Conservation (phyloP, 495 filamentous ascomycete species). For the Massariosphaeria phaeospora region DNA sequence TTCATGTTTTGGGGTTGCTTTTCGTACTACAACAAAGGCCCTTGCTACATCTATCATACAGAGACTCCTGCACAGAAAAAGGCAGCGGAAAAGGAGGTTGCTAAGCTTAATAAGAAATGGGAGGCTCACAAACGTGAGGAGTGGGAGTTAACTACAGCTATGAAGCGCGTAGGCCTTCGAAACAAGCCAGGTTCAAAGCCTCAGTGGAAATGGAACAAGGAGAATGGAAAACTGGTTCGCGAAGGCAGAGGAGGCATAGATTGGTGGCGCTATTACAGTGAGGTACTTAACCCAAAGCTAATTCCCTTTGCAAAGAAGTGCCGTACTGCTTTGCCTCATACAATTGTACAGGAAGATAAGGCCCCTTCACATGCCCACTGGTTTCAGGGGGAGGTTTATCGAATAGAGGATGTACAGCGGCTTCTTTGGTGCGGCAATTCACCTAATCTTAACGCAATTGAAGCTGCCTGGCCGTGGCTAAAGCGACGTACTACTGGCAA, state of each 20-base stretch:
- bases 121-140: not conserved
- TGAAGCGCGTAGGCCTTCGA: not conserved
- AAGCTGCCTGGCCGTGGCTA: constrained; percentile 13
- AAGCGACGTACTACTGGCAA: constrained; percentile 12
- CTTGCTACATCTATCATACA: constrained; percentile 3
- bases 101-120: not conserved
- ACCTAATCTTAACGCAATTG: constrained; percentile 24
- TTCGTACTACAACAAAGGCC: constrained; percentile 13
- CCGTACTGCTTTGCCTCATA: not conserved
- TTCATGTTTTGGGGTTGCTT: constrained; percentile 14
- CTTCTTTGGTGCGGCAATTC: constrained; percentile 14
- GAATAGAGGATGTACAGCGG: not conserved
- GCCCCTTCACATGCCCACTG: constrained; percentile 1
- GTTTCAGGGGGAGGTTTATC: not conserved
- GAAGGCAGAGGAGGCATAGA: not conserved
- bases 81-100: not conserved
- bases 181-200: not conserved
- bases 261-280: constrained; percentile 4
- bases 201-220: constrained; percentile 3
- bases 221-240: constrained; percentile 1
- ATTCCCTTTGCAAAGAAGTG: constrained; percentile 2
- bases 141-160: not conserved
- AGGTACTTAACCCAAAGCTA: not conserved
- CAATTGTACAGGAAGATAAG: constrained; percentile 2
- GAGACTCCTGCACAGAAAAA: constrained; percentile 4